Percentiles rank a stretch among this genome's conserved stretches.
phyloP scores from a whole-genome alignment of 2,329 filamentous ascomycete species.

The Paraconiothyrium brasiliense region DNA sequence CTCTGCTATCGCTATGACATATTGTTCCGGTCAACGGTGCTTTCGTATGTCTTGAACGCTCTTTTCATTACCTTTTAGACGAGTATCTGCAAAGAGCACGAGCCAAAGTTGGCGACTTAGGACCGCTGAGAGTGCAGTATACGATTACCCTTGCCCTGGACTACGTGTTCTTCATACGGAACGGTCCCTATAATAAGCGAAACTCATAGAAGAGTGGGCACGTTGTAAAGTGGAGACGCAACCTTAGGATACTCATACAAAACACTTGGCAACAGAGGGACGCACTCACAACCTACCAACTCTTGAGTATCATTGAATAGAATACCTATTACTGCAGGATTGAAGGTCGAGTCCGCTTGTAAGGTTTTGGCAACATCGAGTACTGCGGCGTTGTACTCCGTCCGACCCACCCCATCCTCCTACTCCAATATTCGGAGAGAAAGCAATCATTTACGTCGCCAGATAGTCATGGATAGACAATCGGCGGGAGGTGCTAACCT shows the following conservation, averaged over 20 bases:
- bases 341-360: neutral
- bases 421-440: neutral
- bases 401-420: neutral
- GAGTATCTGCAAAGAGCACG: too few species aligned
- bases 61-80: too few species aligned
- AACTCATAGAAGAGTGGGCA: neutral
- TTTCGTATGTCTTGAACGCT: neutral
- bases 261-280: neutral
- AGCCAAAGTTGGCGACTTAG: too few species aligned
- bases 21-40: neutral
- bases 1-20: neutral
- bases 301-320: too few species aligned
- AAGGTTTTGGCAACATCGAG: neutral
- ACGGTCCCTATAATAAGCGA: neutral
- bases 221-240: neutral
- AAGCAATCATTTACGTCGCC: neutral
- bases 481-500: neutral
- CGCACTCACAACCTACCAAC: too few species aligned
- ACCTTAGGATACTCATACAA: neutral
- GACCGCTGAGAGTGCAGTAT: neutral
- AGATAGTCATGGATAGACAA: neutral
- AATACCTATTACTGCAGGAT: too few species aligned
- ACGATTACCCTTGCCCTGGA: neutral
- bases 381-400: neutral
- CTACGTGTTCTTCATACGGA: neutral